These are phyloP conservation scores for Pichia sp. DNA, from an alignment of 1,139 yeast species.

Conservation along the genomic window DNA sequence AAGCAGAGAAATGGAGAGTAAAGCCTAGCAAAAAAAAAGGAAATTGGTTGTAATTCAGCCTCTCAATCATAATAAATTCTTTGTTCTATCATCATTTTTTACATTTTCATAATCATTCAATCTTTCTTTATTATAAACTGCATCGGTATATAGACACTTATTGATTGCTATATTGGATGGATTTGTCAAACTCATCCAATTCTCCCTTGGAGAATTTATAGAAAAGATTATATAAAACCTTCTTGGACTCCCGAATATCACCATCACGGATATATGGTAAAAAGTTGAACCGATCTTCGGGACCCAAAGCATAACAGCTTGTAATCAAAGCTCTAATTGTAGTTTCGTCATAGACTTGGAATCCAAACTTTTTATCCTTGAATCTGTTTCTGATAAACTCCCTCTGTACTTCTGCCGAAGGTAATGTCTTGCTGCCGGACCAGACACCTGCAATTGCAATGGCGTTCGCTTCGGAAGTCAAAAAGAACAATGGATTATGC, in stretches of 20 bases:
- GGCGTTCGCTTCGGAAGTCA: slow-evolving; percentile 41
- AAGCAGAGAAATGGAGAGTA: too few relatives aligned
- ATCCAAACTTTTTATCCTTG: slow-evolving; percentile 23
- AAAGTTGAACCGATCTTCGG: slow-evolving; percentile 29
- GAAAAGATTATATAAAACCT: slow-evolving; percentile 16
- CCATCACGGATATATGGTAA: slow-evolving; percentile 11
- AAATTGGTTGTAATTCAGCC: too few relatives aligned
- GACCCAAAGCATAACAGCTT: slow-evolving; percentile 27
- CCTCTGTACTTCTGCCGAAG: slow-evolving; percentile 25
- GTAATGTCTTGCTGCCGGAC: slow-evolving; percentile 30
- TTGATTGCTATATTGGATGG: slow-evolving; percentile 1
- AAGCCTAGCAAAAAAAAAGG: too few relatives aligned
- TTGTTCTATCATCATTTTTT: too few relatives aligned
- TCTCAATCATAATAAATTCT: too few relatives aligned
- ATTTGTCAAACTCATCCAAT: slow-evolving; percentile 8
- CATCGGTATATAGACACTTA: neutral
- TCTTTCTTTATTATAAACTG: too few relatives aligned
- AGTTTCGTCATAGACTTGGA: slow-evolving; percentile 33
- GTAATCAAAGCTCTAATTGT: slow-evolving; percentile 31
- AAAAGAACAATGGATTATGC: slow-evolving; percentile 40
- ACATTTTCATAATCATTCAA: too few relatives aligned
- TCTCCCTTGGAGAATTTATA: slow-evolving; percentile 17
- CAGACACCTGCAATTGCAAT: slow-evolving; percentile 47
- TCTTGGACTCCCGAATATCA: slow-evolving; percentile 14
- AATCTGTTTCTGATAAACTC: slow-evolving; percentile 23